Base-by-base conservation (phyloP, 768 basidiomycete species). In the Termitomyces heimii region DNA sequence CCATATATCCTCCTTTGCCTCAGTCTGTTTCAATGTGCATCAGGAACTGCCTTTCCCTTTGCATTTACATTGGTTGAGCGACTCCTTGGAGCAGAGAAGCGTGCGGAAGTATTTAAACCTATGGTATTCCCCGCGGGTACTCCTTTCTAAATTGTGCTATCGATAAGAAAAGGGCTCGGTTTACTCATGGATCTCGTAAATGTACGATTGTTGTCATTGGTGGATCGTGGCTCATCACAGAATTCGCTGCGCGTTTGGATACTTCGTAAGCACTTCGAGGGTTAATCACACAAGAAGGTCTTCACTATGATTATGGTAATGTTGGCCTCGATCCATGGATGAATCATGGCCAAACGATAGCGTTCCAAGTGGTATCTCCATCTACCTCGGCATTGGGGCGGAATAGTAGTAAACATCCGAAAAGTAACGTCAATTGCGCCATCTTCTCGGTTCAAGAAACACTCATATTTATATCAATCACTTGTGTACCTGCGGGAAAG, bases 31-130 rank as follows among this genome's bases (percentile, higher is more conserved):
- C 45, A 48, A 53, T 16, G 20, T 29, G 16, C 32, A 29, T 40
- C 24, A 85, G 89, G 90, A 12, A 91, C 89, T 3, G 73, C 83
- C 0, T 92, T 93, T 65, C 82, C 84, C 2, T 92, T 93, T 61
- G 88, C 88, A 2, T 74, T 92, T 54, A 84, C 84, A n/a, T 70
- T 93, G 34, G 84, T 91, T 9, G 88, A 89, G 65, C 64, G 82
- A 20, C 76, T 92, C 2, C 84, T 82, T 58, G 91, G 91, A 4
- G 61, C 73, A 14, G 78, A 77, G 39, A 88, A 82, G 68, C 74
- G 86, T 5, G 76, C 75, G 20, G 82, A 88, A 60, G 79, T 92
- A 8, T 70, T 74, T 7, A 78, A 64, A 1, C 87, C 87, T 1
- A 90, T 92, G 88, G 73, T 85, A 13, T 92, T 93, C 63, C 88